Evolutionary conservation across 2,329 filamentous ascomycete species (phyloP).

Genomic region (Arachnomyces sp.): DNA sequence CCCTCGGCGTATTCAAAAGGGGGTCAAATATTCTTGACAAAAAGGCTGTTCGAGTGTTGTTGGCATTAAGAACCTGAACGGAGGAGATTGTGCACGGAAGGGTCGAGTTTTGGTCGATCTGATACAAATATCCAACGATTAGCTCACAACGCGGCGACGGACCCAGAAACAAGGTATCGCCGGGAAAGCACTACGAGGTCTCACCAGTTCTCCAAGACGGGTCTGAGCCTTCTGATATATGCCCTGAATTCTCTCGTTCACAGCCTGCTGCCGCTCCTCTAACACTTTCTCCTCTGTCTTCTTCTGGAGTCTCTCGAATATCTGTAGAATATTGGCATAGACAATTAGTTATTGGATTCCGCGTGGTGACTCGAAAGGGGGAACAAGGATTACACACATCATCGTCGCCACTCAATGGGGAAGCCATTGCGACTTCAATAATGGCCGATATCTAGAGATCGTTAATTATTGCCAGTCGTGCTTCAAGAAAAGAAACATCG

Average conservation of each 20-base stretch:
- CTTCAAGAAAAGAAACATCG: background rate
- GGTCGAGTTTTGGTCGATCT: constrained; percentile 76
- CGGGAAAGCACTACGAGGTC: constrained; percentile 18
- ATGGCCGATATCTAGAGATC: constrained; percentile 20
- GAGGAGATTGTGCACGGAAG: constrained; percentile 83
- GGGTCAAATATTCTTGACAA: constrained; percentile 75
- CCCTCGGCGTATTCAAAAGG: constrained; percentile 60
- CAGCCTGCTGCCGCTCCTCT: constrained; percentile 52
- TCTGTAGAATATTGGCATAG: constrained; percentile 29
- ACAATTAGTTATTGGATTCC: background rate
- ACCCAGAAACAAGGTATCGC: constrained; percentile 2
- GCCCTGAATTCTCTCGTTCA: constrained; percentile 51
- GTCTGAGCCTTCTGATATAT: constrained; percentile 57
- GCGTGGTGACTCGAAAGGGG: constrained; percentile 4
- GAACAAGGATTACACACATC: constrained; percentile 26
- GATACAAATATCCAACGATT: constrained; percentile 11
- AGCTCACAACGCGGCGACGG: constrained; percentile 10
- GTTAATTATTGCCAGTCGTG: constrained; percentile 9
- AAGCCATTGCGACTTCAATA: constrained; percentile 37
- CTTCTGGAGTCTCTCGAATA: constrained; percentile 51
- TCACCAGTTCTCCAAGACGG: constrained; percentile 58
- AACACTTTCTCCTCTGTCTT: constrained; percentile 52
- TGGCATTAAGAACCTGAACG: constrained; percentile 73
- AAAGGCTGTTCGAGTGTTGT: constrained; percentile 75
- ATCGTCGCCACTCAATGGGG: constrained; percentile 34